Evolutionary conservation across 1,139 yeast genomes (phyloP).

Genomic region (Yamadazyma siamensis): DNA sequence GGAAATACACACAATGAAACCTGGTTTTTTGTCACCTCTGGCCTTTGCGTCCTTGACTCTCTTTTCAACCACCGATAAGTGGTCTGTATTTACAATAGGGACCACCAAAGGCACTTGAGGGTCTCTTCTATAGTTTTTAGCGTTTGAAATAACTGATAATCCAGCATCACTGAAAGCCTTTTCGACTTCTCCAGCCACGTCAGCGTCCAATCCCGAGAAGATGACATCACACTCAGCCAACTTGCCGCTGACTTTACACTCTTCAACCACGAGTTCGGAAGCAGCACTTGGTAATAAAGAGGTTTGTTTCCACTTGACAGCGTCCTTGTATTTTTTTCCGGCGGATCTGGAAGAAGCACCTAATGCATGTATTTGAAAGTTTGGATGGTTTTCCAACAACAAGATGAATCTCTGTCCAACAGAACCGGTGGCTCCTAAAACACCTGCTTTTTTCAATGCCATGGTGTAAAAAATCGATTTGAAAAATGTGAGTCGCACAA

Average conservation of each 20-base stretch:
- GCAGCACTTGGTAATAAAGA: constrained; percentile 71
- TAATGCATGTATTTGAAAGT: constrained; percentile 75
- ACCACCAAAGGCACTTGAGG: constrained; percentile 88
- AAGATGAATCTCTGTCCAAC: constrained; percentile 96
- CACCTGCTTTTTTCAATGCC: constrained; percentile 64
- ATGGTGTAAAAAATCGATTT: too few species aligned
- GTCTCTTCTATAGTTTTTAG: constrained; percentile 91
- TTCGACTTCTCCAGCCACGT: constrained; percentile 91
- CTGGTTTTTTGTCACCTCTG: constrained; percentile 51
- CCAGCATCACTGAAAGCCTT: constrained; percentile 80
- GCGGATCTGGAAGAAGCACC: constrained; percentile 97
- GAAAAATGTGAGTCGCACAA: neutral
- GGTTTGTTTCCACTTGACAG: constrained; percentile 95
- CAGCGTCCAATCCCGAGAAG: constrained; percentile 92
- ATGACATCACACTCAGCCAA: constrained; percentile 91
- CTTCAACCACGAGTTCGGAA: constrained; percentile 60
- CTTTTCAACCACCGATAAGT: constrained; percentile 69
- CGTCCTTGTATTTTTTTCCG: constrained; percentile 80
- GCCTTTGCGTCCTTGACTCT: constrained; percentile 53
- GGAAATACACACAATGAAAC: constrained; percentile 90
- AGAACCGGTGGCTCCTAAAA: constrained; percentile 95
- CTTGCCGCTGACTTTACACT: constrained; percentile 66
- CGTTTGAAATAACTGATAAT: constrained; percentile 83
- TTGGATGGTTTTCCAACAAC: constrained; percentile 81
- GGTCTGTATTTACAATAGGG: constrained; percentile 95